Base-by-base conservation (phyloP, 805 yeast genomes). In the Lipomyces orientalis region DNA sequence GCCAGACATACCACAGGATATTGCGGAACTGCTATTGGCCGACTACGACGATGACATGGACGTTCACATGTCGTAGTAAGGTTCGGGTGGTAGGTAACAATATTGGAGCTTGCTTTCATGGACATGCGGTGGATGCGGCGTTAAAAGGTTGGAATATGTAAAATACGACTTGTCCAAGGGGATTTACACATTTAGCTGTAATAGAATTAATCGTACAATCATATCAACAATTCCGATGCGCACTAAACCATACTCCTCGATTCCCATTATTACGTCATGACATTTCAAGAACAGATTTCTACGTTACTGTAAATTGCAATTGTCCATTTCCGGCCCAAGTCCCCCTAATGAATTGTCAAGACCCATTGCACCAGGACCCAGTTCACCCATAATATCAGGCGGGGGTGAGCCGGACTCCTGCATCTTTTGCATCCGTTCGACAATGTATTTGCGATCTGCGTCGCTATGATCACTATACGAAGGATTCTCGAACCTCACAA, bases 391-490 rank as follows among this genome's bases (percentile, higher is more conserved):
- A 49, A 91, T 81, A 61, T 90, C 97, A 14, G 83, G 76, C 4
- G 97, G 97, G 1, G 96, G 96, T 75, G 90, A 87, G 0, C 97
- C 96, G 37, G 90, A 79, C 59, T 85, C 88, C 77, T 91, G 83
- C 82, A 81, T 80, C 65, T 76, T 82, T 73, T 89, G 93, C 80
- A 91, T 82, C 69, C 86, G 84, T 7, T 76, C 73, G 63, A 87
- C 83, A 59, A 91, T 85, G 66, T 79, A 83, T 61, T 84, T 86
- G 67, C 87, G 82, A 58, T 79, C 79, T 37, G 76, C 73, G 10
- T 72, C 68, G 58, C 79, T 76, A 25, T 80, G 79, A 68, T 89
- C 94, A 66, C 81, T 79, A 76, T 90, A 94, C 46, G 79, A 80
- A 0, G 87, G 83, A 4, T 81, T 82, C 75, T 94, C 97, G 76